phyloP scores from a whole-genome alignment of 2,329 filamentous ascomycete genomes.

The Paramyrothecium roridum region DNA sequence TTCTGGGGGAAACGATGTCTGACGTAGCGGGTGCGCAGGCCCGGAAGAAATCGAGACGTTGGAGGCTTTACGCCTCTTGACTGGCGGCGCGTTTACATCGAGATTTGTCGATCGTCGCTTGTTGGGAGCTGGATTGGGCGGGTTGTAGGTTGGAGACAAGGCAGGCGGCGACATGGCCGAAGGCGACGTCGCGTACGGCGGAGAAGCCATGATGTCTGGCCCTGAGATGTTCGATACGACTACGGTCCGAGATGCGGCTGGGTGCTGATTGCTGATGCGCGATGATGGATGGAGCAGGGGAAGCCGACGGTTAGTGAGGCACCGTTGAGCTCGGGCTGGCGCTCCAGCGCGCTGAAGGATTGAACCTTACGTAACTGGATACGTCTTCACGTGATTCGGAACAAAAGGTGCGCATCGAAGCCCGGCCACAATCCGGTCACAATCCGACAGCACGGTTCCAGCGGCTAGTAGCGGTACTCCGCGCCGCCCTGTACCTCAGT shows the following conservation, averaged over 20 bases:
- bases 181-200: slow-evolving; percentile 47
- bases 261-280: background rate
- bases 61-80: slow-evolving; percentile 71
- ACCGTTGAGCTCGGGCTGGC: too few species aligned
- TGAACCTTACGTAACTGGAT: too few species aligned
- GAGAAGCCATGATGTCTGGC: slow-evolving; percentile 49
- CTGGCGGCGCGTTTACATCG: slow-evolving; percentile 45
- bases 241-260: slow-evolving; percentile 9
- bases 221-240: background rate
- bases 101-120: slow-evolving; percentile 62
- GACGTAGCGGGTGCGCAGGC: slow-evolving; percentile 68
- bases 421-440: too few species aligned
- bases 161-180: slow-evolving; percentile 54
- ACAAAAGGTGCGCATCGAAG: too few species aligned
- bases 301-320: too few species aligned
- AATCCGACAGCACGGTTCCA: background rate
- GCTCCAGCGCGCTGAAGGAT: slow-evolving; percentile 1
- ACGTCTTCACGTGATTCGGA: too few species aligned
- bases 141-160: slow-evolving; percentile 46
- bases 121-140: slow-evolving; percentile 18
- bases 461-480: background rate
- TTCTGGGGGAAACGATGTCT: slow-evolving; percentile 76
- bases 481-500: background rate
- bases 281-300: too few species aligned
- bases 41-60: slow-evolving; percentile 52